These are phyloP conservation scores for Mycena vitilis DNA, from an alignment of 768 basidiomycete species.

Conservation along the genomic window DNA sequence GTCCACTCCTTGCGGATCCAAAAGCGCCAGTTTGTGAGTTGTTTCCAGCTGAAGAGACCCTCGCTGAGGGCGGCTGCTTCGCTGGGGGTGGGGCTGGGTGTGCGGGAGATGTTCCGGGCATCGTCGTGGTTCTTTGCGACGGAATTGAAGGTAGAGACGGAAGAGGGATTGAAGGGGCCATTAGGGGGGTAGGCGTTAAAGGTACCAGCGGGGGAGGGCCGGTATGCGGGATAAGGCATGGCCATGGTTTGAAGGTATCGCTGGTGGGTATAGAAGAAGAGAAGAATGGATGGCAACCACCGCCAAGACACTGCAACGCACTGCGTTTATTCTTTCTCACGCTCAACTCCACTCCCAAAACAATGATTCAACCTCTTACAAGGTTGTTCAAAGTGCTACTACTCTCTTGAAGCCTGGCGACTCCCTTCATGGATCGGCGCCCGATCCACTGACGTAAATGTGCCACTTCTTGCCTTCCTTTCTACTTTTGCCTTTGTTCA, in stretches of 20 bases:
- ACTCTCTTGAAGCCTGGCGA: too few species aligned
- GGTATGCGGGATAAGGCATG: slow-evolving; percentile 35
- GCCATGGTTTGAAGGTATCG: slow-evolving; percentile 31
- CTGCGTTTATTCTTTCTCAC: neutral
- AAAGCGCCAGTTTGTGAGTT: slow-evolving; percentile 58
- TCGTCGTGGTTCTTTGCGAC: slow-evolving; percentile 37
- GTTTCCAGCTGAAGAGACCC: slow-evolving; percentile 59
- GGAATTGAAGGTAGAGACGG: slow-evolving; percentile 21
- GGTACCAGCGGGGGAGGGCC: neutral
- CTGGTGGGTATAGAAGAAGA: slow-evolving; percentile 11
- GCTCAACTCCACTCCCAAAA: neutral
- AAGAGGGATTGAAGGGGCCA: slow-evolving; percentile 21
- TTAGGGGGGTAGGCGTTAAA: slow-evolving; percentile 20
- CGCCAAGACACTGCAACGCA: slow-evolving; percentile 17
- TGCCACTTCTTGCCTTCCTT: too few species aligned
- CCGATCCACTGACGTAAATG: too few species aligned
- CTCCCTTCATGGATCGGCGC: too few species aligned
- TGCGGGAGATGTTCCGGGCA: slow-evolving; percentile 46
- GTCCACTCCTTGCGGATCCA: slow-evolving; percentile 68
- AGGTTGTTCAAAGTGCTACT: too few species aligned
- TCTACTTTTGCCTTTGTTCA: too few species aligned
- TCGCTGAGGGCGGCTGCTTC: slow-evolving; percentile 59
- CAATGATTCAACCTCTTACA: too few species aligned
- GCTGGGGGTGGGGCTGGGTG: slow-evolving; percentile 75
- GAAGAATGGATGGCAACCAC: slow-evolving; percentile 14